Evolutionary conservation across 169 alveolate genomes (phyloP).

Genomic region (Theileria sp.): DNA sequence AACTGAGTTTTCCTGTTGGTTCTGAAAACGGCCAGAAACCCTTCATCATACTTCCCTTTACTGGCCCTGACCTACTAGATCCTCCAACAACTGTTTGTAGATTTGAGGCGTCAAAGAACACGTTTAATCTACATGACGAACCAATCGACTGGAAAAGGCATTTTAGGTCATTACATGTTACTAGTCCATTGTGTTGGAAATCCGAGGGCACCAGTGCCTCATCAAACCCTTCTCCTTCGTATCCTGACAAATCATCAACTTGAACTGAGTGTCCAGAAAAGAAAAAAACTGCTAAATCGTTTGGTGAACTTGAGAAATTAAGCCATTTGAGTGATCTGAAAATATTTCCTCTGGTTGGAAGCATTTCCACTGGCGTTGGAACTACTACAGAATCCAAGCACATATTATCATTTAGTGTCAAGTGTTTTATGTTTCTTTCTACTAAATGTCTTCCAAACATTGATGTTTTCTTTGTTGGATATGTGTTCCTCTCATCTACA

Average conservation of each 20-base stretch:
- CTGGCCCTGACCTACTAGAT: conserved; percentile 72
- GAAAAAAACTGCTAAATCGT: conserved; percentile 81
- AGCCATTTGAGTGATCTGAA: conserved; percentile 84
- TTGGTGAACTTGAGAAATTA: conserved; percentile 75
- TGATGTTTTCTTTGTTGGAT: conserved; percentile 29
- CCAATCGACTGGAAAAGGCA: conserved; percentile 73
- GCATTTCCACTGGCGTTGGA: conserved; percentile 59
- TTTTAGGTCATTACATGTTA: conserved; percentile 78
- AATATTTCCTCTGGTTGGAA: conserved; percentile 81
- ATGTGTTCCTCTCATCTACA: conserved; percentile 7
- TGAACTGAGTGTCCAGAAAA: conserved; percentile 89
- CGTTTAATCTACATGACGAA: conserved; percentile 72
- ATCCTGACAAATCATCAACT: conserved; percentile 86
- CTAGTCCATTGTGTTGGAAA: conserved; percentile 71
- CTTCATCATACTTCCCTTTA: conserved; percentile 84
- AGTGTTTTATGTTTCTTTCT: conserved; percentile 56
- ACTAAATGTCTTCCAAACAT: conserved; percentile 35
- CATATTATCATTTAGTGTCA: conserved; percentile 67
- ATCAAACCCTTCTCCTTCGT: conserved; percentile 91
- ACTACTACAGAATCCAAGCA: conserved; percentile 63
- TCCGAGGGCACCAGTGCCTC: conserved; percentile 89
- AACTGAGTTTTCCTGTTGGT: conserved; percentile 84
- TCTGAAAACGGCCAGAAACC: conserved; percentile 89
- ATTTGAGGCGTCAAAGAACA: conserved; percentile 84
- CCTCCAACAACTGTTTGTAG: conserved; percentile 88